Evolutionary conservation across 345 rosid genomes (phyloP), one percentile per base, ranked within the genome.

Genomic region (Brassica rapa): DNA sequence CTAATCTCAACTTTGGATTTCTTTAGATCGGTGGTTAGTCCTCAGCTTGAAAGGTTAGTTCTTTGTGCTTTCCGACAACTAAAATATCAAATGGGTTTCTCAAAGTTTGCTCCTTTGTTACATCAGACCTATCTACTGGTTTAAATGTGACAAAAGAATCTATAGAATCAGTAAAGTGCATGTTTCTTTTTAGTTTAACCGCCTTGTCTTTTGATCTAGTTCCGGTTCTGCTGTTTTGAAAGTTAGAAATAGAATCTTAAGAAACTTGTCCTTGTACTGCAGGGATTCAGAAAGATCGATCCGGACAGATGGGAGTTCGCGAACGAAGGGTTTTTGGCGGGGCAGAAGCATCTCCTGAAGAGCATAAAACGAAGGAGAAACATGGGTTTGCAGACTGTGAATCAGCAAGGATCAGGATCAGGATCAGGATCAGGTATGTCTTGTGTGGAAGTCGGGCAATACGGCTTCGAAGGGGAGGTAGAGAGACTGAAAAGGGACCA

Each of bases 301-400:
- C 91, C 97, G 5, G 97, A 94, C 39, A 81, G 87, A 30, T 94
- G 98, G 97, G 97, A 92, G 77, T 94, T 94, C 51, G 95, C 95
- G 6, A 89, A 89, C 33, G 98, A 91, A 82, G 94, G 97, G 49
- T 94, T 94, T 80, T 71, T 90, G 41, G 87, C 93, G 63, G 98
- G 97, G n/a, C 92, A 91, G 68, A 88, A 80, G 81, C 93, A 91
- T 57, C 88, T 94, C 12, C n/a, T 92, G 72, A 92, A 89, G 86
- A 84, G 72, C 46, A 92, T 94, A 68, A 92, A 80, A 85, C 85
- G 98, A 83, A 84, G 95, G 77, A 77, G 96, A 62, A 76, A 89
- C 61, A 67, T 86, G 12, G 67, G 65, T 29, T 5, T 16, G 0
- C 82, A 74, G 15, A 74, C 25, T 60, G 60, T 57, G 60, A 90